Conservation (phyloP, 352 stramenopile species). For the Pythium dissimile region DNA sequence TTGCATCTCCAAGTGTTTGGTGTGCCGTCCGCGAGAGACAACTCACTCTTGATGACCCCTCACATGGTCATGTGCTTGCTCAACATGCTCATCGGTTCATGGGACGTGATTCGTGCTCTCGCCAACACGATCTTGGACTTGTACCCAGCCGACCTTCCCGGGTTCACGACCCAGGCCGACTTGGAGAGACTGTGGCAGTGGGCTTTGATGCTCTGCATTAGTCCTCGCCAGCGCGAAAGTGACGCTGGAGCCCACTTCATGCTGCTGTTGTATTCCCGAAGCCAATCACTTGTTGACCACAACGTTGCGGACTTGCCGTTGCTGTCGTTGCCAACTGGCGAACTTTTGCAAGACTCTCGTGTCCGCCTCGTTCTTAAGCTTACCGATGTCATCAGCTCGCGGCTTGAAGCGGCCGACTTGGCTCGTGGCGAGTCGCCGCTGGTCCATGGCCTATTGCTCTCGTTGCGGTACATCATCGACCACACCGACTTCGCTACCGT, state of each 20-base stretch:
- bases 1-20: constrained; percentile 75
- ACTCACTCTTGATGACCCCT: constrained; percentile 38
- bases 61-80: constrained; percentile 70
- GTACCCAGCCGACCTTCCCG: constrained; percentile 58
- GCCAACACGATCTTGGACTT: constrained; percentile 65
- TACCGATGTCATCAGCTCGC: constrained; percentile 41
- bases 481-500: constrained; percentile 42
- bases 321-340: not conserved
- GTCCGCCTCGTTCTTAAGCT: constrained; percentile 60
- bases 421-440: constrained; percentile 55
- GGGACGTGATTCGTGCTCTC: constrained; percentile 72
- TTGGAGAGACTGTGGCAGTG: constrained; percentile 59
- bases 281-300: constrained; percentile 40
- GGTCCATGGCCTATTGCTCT: constrained; percentile 74
- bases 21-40: constrained; percentile 17
- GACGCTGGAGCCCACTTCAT: constrained; percentile 87
- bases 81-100: constrained; percentile 77
- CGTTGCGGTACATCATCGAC: constrained; percentile 75
- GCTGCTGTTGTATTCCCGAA: constrained; percentile 68
- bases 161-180: constrained; percentile 41
- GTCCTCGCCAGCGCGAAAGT: constrained; percentile 76
- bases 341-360: constrained; percentile 13
- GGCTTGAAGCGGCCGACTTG: constrained; percentile 32
- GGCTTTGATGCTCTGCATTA: constrained; percentile 65
- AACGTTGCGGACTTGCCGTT: constrained; percentile 17